Percentiles rank a stretch among this genome's conserved stretches.
Evolutionary conservation across 306 rosid genomes (phyloP).

Genomic region (Rosa persica): DNA sequence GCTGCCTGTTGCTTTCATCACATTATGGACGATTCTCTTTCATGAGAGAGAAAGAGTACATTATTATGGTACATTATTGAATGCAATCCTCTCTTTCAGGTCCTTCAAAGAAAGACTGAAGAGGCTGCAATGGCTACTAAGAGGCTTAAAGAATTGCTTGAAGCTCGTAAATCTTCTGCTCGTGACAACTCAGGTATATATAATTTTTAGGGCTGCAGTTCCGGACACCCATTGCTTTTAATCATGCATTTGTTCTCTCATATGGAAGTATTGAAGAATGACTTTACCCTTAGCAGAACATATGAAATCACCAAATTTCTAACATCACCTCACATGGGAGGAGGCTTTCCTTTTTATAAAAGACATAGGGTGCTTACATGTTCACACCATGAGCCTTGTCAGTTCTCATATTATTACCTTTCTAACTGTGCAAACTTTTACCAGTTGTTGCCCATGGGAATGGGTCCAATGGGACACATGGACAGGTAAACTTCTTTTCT

Average conservation of each 20-base stretch:
- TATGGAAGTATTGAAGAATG: neutral
- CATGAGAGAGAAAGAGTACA: neutral
- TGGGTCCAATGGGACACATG: constrained; percentile 71
- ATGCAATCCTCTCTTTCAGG: constrained; percentile 47
- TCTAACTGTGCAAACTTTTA: constrained; percentile 38
- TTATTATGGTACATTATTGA: constrained; percentile 5
- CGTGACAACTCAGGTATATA: constrained; percentile 81
- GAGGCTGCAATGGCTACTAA: constrained; percentile 99
- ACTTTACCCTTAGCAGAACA: neutral
- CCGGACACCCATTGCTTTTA: neutral
- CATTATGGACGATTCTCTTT: neutral
- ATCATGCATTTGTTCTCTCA: constrained; percentile 10
- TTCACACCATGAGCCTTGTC: constrained; percentile 14
- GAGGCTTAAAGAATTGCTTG: constrained; percentile 94
- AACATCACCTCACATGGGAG: constrained; percentile 21
- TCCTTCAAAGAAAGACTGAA: constrained; percentile 98
- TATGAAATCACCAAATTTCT: constrained; percentile 14
- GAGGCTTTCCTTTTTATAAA: constrained; percentile 11
- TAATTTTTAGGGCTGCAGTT: neutral
- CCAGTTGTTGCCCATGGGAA: constrained; percentile 74
- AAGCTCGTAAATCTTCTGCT: constrained; percentile 90
- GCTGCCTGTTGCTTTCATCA: constrained; percentile 1
- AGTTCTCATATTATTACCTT: constrained; percentile 20
- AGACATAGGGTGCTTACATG: constrained; percentile 19
- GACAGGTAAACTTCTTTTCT: constrained; percentile 64